These are phyloP conservation scores for Penicillium fimorum DNA, from an alignment of 495 filamentous ascomycete species.

Conservation along the genomic window DNA sequence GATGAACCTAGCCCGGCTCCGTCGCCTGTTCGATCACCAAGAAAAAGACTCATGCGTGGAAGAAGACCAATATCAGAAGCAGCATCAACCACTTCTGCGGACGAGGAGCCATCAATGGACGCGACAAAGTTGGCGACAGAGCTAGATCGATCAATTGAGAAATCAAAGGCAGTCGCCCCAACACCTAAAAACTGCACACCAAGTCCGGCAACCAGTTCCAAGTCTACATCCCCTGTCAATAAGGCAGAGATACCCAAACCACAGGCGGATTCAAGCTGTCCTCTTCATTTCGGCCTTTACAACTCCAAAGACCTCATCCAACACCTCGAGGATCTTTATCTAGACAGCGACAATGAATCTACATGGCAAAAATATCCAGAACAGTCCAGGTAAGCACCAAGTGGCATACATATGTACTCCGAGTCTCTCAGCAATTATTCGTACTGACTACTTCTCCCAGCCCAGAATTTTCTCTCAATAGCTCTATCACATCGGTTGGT, in stretches of 20 bases:
- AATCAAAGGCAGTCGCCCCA: neutral
- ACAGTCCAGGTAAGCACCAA: slow-evolving; percentile 24
- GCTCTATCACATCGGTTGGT: neutral
- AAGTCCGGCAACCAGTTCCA: neutral
- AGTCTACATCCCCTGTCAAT: too few species aligned
- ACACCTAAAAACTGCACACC: neutral
- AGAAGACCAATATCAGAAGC: slow-evolving; percentile 27
- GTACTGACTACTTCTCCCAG: slow-evolving; percentile 19
- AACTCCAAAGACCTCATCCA: slow-evolving; percentile 15
- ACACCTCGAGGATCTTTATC: slow-evolving; percentile 19
- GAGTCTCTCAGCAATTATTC: too few species aligned
- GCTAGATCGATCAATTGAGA: neutral
- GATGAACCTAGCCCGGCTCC: slow-evolving; percentile 29
- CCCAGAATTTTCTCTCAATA: slow-evolving; percentile 2
- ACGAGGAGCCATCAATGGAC: slow-evolving; percentile 16
- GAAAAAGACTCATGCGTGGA: slow-evolving; percentile 39
- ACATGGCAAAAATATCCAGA: slow-evolving; percentile 22
- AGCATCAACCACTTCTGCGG: slow-evolving; percentile 15
- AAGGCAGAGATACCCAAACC: neutral
- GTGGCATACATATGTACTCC: slow-evolving; percentile 19
- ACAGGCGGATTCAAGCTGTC: neutral
- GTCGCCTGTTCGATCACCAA: slow-evolving; percentile 24
- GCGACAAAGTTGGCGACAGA: neutral
- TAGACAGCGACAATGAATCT: slow-evolving; percentile 29
- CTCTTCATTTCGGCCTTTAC: neutral